Evolutionary conservation across 1,139 yeast genomes (phyloP).

Genomic region (Taphrina flavorubra): DNA sequence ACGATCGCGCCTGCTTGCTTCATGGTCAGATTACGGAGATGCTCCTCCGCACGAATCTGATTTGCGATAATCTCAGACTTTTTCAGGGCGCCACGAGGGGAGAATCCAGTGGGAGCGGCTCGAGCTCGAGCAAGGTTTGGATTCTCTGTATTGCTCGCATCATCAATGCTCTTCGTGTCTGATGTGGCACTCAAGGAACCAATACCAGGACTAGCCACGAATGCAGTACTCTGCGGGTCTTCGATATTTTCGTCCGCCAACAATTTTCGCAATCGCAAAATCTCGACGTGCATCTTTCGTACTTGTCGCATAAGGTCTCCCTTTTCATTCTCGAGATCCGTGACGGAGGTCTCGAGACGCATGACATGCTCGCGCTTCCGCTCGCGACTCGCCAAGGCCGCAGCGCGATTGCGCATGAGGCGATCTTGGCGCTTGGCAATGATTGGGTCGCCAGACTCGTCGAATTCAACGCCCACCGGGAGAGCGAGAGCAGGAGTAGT

Average conservation of each 20-base stretch:
- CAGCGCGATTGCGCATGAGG: conserved; percentile 40
- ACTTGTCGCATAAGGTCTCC: conserved; percentile 10
- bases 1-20: background rate
- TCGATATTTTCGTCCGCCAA: conserved; percentile 22
- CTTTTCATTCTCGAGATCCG: conserved; percentile 28
- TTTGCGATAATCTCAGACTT: conserved; percentile 33
- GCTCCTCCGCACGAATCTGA: conserved; percentile 33
- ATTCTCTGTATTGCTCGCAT: conserved; percentile 9
- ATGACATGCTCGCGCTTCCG: conserved; percentile 39
- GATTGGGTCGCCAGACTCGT: conserved; percentile 27
- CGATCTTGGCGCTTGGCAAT: conserved; percentile 34
- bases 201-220: background rate
- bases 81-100: conserved; percentile 39
- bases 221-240: background rate
- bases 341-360: conserved; percentile 29
- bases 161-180: background rate
- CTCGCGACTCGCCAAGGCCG: conserved; percentile 37
- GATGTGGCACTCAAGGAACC: background rate
- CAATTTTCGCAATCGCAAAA: conserved; percentile 18
- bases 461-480: conserved; percentile 23
- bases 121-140: background rate
- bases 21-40: conserved; percentile 26
- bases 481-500: background rate
- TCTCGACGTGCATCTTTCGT: conserved; percentile 16
- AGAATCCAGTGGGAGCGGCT: conserved; percentile 39